phyloP scores from a whole-genome alignment of 2,329 filamentous ascomycete species.

The Diaporthe amygdali region DNA sequence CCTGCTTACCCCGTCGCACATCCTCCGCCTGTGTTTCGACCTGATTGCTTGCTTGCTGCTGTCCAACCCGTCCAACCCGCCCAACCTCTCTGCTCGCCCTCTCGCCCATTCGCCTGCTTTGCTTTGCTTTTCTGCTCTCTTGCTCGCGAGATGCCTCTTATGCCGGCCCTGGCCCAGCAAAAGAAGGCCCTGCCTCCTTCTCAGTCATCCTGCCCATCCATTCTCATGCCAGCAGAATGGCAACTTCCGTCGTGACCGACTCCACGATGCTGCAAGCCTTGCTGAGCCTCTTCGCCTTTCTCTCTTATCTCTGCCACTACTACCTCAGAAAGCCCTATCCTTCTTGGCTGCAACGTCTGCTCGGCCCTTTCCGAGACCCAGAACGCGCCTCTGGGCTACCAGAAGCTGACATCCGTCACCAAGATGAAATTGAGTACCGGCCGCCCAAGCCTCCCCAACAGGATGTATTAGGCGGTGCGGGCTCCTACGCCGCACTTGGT shows the following conservation, averaged over 20 bases:
- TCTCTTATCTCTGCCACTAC: slow-evolving; percentile 11
- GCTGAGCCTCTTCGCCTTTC: slow-evolving; percentile 11
- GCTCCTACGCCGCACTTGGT: slow-evolving; percentile 84
- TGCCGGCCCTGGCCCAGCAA: background rate
- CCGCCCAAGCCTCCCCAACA: slow-evolving; percentile 71
- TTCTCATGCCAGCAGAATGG: background rate
- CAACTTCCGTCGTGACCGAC: background rate
- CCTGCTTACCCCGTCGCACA: background rate
- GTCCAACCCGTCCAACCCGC: too few species aligned
- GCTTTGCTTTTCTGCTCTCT: background rate
- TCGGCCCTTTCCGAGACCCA: background rate
- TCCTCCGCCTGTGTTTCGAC: background rate
- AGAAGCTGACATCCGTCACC: slow-evolving; percentile 29
- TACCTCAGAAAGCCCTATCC: background rate
- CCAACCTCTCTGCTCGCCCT: background rate
- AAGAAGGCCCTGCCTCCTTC: background rate
- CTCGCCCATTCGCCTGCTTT: background rate
- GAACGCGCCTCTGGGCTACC: background rate
- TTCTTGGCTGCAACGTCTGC: background rate
- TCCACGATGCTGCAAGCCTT: slow-evolving; percentile 8
- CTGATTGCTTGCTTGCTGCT: slow-evolving; percentile 12
- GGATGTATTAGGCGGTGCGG: slow-evolving; percentile 86
- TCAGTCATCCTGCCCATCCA: background rate
- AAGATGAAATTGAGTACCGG: slow-evolving; percentile 87
- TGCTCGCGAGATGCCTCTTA: background rate